These are phyloP conservation scores for Artemisia annua DNA, from an alignment of 129 eudicot genomes.

Conservation along the genomic window DNA sequence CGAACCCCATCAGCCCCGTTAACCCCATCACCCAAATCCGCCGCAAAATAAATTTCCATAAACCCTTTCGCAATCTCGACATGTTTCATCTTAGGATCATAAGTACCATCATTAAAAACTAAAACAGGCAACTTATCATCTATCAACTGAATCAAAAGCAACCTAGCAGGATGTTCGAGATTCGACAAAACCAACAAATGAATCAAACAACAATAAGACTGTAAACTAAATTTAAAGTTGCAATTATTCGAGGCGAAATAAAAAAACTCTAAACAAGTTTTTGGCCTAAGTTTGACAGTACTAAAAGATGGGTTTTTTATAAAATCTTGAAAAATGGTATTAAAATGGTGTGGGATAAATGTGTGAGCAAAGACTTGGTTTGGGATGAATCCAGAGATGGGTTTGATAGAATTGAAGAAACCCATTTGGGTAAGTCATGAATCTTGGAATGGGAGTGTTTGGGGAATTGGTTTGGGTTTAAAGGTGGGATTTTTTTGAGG, in stretches of 20 bases:
- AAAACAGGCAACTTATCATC: conserved; percentile 55
- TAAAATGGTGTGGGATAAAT: conserved; percentile 61
- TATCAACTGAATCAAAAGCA: conserved; percentile 62
- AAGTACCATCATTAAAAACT: not conserved
- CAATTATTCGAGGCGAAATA: conserved; percentile 40
- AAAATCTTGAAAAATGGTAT: conserved; percentile 47
- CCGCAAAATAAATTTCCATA: conserved; percentile 29
- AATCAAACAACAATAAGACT: conserved; percentile 69
- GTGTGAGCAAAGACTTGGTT: conserved; percentile 51
- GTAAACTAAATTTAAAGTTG: conserved; percentile 54
- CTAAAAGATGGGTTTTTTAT: not conserved
- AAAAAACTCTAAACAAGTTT: conserved; percentile 58
- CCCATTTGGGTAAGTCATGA: conserved; percentile 39
- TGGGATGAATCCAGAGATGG: conserved; percentile 50
- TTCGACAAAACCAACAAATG: conserved; percentile 55
- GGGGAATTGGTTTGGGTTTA: no score
- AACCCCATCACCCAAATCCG: conserved; percentile 13
- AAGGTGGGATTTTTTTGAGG: conserved; percentile 16
- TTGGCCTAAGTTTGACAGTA: conserved; percentile 30
- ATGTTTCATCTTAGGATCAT: conserved; percentile 39
- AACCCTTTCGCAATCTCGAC: conserved; percentile 49
- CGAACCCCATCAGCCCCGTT: not conserved
- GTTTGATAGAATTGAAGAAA: conserved; percentile 59
- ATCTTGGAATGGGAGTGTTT: not conserved
- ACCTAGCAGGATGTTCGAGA: conserved; percentile 55